Evolutionary conservation across 2,329 filamentous ascomycete species (phyloP).

Genomic region (Neodidymelliopsis sp.): DNA sequence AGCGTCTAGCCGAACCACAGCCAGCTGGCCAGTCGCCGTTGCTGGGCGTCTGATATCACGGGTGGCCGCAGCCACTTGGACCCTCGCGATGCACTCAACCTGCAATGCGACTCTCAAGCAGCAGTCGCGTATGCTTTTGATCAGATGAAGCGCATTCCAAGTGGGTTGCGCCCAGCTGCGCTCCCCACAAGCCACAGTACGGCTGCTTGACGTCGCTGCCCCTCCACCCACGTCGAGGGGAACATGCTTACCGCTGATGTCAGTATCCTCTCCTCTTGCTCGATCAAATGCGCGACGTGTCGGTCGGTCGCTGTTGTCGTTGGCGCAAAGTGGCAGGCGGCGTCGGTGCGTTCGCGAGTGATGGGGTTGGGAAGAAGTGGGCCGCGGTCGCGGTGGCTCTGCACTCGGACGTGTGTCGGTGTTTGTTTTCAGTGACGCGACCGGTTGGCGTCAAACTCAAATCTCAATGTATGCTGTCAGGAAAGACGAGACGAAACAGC

Average conservation of each 20-base stretch:
- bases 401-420: constrained; percentile 13
- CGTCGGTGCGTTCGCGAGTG: constrained; percentile 20
- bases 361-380: constrained; percentile 22
- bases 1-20: constrained; percentile 13
- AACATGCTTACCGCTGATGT: constrained; percentile 13
- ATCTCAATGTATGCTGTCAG: not conserved
- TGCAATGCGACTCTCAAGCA: constrained; percentile 3
- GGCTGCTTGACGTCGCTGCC: constrained; percentile 13
- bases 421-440: constrained; percentile 24
- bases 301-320: constrained; percentile 9
- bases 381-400: constrained; percentile 16
- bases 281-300: constrained; percentile 11
- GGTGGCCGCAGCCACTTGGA: constrained; percentile 9
- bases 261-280: not conserved
- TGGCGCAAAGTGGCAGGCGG: constrained; percentile 20
- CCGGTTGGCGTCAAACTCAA: constrained; percentile 16
- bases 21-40: constrained; percentile 13
- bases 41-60: constrained; percentile 2
- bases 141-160: constrained; percentile 1
- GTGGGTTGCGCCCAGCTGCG: constrained; percentile 3
- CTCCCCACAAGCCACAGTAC: constrained; percentile 3
- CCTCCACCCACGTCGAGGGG: constrained; percentile 11
- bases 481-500: constrained; percentile 12
- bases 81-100: not conserved
- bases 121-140: constrained; percentile 1